Evolutionary conservation across 2,329 filamentous ascomycete species (phyloP).

Genomic region (Aspergillus viridinutans): DNA sequence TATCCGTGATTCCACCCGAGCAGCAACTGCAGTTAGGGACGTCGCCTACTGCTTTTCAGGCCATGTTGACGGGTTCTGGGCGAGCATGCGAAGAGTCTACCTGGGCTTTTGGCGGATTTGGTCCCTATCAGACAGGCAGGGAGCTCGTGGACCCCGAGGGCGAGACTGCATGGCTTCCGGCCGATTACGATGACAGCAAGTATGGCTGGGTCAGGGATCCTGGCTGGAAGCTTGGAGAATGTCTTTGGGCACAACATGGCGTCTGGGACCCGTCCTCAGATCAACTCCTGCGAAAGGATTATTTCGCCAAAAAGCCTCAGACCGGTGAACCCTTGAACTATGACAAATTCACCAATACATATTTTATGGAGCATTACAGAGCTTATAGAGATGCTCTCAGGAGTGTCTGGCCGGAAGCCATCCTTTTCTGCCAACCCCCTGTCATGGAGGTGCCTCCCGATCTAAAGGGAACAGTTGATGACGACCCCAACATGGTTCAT

Average conservation of each 20-base stretch:
- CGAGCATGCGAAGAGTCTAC: constrained; percentile 83
- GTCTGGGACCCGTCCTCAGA: constrained; percentile 85
- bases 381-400: constrained; percentile 72
- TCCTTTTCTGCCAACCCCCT: constrained; percentile 87
- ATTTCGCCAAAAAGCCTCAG: constrained; percentile 75
- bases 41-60: constrained; percentile 90
- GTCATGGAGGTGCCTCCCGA: constrained; percentile 85
- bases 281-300: constrained; percentile 73
- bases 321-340: constrained; percentile 74
- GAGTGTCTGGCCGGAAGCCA: constrained; percentile 69
- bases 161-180: constrained; percentile 75
- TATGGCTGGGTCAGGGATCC: constrained; percentile 90
- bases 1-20: constrained; percentile 75
- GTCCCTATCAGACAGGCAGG: constrained; percentile 83
- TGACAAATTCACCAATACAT: constrained; percentile 81
- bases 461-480: constrained; percentile 82
- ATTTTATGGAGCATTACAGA: constrained; percentile 83
- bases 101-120: constrained; percentile 91
- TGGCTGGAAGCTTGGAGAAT: constrained; percentile 88
- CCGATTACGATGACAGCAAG: constrained; percentile 75
- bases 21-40: constrained; percentile 91
- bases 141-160: constrained; percentile 84
- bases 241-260: constrained; percentile 93
- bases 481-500: constrained; percentile 86
- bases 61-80: constrained; percentile 85